Percentiles rank a stretch among this genome's conserved stretches.
Conservation (phyloP, 2,329 filamentous ascomycete genomes). For the Aspergillus alliaceus region DNA sequence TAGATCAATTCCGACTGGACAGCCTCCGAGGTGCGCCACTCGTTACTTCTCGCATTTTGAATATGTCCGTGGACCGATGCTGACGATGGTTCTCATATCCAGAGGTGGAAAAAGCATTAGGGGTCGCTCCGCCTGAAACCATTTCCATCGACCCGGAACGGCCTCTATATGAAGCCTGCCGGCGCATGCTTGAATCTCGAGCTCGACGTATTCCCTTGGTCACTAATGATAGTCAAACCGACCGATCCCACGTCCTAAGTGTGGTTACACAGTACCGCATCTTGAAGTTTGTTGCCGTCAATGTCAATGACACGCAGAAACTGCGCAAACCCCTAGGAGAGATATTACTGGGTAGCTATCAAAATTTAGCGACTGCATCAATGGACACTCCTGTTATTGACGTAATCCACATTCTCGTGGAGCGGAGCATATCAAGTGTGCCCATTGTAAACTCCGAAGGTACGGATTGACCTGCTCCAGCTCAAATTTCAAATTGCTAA, state of each 20-base stretch:
- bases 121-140: slow-evolving; percentile 87
- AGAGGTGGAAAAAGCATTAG: slow-evolving; percentile 96
- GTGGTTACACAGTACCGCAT: slow-evolving; percentile 98
- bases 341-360: slow-evolving; percentile 81
- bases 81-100: slow-evolving; percentile 9
- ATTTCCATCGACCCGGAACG: slow-evolving; percentile 90
- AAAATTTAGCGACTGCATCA: slow-evolving; percentile 73
- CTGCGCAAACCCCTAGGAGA: slow-evolving; percentile 85
- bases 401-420: slow-evolving; percentile 89
- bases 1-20: slow-evolving; percentile 91
- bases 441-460: slow-evolving; percentile 82
- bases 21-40: slow-evolving; percentile 74
- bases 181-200: slow-evolving; percentile 88
- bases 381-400: slow-evolving; percentile 94
- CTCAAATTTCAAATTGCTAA: not conserved
- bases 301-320: slow-evolving; percentile 82
- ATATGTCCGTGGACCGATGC: not conserved
- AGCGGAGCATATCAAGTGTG: slow-evolving; percentile 89
- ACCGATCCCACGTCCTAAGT: slow-evolving; percentile 87
- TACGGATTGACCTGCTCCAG: slow-evolving; percentile 24
- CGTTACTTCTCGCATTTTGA: not conserved
- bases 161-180: slow-evolving; percentile 92
- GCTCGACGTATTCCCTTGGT: slow-evolving; percentile 92
- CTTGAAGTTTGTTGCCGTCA: slow-evolving; percentile 97
- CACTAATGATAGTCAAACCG: slow-evolving; percentile 91